phyloP scores from a whole-genome alignment of 2,329 filamentous ascomycete genomes.

The Neopestalotiopsis rosae region DNA sequence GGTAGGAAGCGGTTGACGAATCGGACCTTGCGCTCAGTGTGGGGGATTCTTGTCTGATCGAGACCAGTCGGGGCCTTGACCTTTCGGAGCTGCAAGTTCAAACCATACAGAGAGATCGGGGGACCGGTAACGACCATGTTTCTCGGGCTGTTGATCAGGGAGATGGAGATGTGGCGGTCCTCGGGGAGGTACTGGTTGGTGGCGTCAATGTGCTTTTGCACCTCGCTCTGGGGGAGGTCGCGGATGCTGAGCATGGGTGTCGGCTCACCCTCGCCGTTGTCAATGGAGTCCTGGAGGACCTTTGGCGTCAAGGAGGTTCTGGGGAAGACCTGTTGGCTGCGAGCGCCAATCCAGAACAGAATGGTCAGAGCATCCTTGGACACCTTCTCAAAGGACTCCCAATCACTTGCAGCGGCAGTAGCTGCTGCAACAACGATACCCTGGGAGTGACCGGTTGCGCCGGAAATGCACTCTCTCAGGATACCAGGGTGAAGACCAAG shows the following conservation, averaged over 20 bases:
- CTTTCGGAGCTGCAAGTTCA: conserved; percentile 93
- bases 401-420: conserved; percentile 87
- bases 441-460: conserved; percentile 95
- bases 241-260: conserved; percentile 98
- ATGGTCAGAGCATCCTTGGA: conserved; percentile 84
- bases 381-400: conserved; percentile 88
- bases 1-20: conserved; percentile 97
- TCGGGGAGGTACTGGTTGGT: conserved; percentile 95
- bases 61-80: conserved; percentile 97
- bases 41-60: conserved; percentile 92
- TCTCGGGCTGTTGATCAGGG: conserved; percentile 93
- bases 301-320: conserved; percentile 90
- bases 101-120: conserved; percentile 92
- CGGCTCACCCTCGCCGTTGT: conserved; percentile 92
- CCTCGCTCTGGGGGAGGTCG: conserved; percentile 83
- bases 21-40: conserved; percentile 93
- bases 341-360: conserved; percentile 97
- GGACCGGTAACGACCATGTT: conserved; percentile 98
- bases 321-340: conserved; percentile 97
- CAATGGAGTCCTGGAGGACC: conserved; percentile 89
- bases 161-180: conserved; percentile 93
- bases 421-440: conserved; percentile 93
- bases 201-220: conserved; percentile 95
- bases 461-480: conserved; percentile 81
- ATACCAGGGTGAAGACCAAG: conserved; percentile 89